Conservation (phyloP, 2,329 filamentous ascomycete species). For the Mariannaea elegans region DNA sequence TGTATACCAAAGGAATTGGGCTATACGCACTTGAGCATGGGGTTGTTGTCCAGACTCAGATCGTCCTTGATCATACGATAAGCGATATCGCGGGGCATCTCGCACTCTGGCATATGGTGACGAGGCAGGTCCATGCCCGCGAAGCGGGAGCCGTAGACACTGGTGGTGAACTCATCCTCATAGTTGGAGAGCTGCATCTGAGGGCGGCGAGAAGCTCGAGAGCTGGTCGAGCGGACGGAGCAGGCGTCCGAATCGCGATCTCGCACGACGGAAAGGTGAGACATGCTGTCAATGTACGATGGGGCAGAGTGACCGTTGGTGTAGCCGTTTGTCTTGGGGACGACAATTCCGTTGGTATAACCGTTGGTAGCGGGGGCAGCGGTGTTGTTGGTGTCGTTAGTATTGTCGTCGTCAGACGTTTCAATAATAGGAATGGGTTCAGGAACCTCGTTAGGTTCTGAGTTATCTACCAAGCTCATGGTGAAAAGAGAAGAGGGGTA, state of each 20-base stretch:
- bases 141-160: slow-evolving; percentile 88
- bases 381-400: slow-evolving; percentile 13
- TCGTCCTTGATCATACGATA: slow-evolving; percentile 98
- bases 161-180: slow-evolving; percentile 72
- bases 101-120: slow-evolving; percentile 85
- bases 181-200: slow-evolving; percentile 60
- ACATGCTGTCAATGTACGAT: slow-evolving; percentile 51
- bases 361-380: slow-evolving; percentile 40
- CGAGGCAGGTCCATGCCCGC: slow-evolving; percentile 82
- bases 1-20: neutral
- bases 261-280: slow-evolving; percentile 58
- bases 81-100: slow-evolving; percentile 93
- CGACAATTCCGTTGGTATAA: neutral
- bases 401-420: slow-evolving; percentile 43
- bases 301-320: slow-evolving; percentile 41
- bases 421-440: slow-evolving; percentile 42
- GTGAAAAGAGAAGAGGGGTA: slow-evolving; percentile 29
- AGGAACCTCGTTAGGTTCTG: slow-evolving; percentile 32
- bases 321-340: slow-evolving; percentile 28
- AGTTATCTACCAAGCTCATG: slow-evolving; percentile 35
- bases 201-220: slow-evolving; percentile 34
- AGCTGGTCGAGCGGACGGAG: slow-evolving; percentile 37
- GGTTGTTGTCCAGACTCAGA: slow-evolving; percentile 88
- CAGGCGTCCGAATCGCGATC: slow-evolving; percentile 41
- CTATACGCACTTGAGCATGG: slow-evolving; percentile 76